Conservation (phyloP, 176 grass and related monocot species). For the Musa acuminata region DNA sequence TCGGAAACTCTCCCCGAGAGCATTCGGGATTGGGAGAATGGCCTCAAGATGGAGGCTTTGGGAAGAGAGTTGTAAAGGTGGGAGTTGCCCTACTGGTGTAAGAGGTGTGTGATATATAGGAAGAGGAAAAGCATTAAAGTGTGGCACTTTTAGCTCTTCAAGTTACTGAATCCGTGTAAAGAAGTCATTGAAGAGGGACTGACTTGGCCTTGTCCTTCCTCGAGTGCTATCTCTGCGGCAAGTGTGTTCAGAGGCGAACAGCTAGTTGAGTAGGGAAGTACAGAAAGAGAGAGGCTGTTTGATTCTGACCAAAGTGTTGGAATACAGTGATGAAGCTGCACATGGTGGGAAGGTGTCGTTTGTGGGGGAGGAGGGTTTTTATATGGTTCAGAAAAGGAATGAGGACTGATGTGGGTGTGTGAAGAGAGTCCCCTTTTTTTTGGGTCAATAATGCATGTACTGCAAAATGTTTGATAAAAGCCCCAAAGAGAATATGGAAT, state of each 20-base stretch:
- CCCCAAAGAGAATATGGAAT: too few species aligned
- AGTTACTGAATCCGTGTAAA: neutral
- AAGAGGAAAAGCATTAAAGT: neutral
- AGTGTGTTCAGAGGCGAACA: neutral
- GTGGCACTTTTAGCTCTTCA: neutral
- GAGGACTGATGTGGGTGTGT: too few species aligned
- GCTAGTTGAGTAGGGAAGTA: neutral
- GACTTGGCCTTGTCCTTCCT: neutral
- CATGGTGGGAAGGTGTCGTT: too few species aligned
- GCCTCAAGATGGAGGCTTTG: neutral
- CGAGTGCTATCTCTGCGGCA: neutral
- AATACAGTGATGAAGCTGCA: too few species aligned
- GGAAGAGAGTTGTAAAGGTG: neutral
- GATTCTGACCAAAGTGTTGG: neutral
- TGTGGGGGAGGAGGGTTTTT: too few species aligned
- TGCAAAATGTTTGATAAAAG: too few species aligned
- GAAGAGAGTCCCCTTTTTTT: too few species aligned
- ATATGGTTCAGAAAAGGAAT: too few species aligned
- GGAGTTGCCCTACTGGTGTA: conserved; percentile 1
- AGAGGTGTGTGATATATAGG: neutral
- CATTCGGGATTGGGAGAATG: too few species aligned
- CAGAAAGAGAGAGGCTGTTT: neutral
- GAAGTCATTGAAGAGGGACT: neutral
- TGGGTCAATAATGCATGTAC: too few species aligned
- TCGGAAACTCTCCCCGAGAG: too few species aligned